Conservation (phyloP, 2,329 filamentous ascomycete genomes). For the Coleophoma eucalyptorum region DNA sequence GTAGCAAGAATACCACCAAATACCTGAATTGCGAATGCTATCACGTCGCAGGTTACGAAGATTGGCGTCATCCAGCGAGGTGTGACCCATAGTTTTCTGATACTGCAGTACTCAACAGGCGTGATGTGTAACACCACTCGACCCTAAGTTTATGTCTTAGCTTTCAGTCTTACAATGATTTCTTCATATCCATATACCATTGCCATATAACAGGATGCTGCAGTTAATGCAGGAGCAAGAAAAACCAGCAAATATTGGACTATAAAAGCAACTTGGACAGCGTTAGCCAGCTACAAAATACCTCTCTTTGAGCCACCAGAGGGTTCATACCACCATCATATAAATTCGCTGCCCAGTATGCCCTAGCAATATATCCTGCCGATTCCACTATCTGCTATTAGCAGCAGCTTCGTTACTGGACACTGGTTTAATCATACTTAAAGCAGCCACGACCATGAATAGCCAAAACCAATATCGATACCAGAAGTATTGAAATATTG, state of each 20-base stretch:
- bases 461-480: not conserved
- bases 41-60: slow-evolving; percentile 41
- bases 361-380: not conserved
- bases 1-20: slow-evolving; percentile 38
- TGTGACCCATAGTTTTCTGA: slow-evolving; percentile 31
- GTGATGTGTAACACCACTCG: slow-evolving; percentile 37
- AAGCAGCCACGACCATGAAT: not conserved
- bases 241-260: slow-evolving; percentile 35
- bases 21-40: slow-evolving; percentile 40
- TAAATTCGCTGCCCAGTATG: not conserved
- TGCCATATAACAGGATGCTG: slow-evolving; percentile 45
- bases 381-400: not conserved
- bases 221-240: slow-evolving; percentile 43
- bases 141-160: slow-evolving; percentile 16
- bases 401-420: not conserved
- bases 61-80: slow-evolving; percentile 38
- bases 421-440: not conserved
- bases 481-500: not conserved
- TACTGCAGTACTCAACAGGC: slow-evolving; percentile 25
- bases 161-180: slow-evolving; percentile 20
- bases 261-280: slow-evolving; percentile 21
- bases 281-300: not conserved
- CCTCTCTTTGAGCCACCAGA: too few species aligned
- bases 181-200: slow-evolving; percentile 27
- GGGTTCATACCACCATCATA: too few species aligned